Conservation (phyloP, 2,329 filamentous ascomycete genomes). For the Volutella citrinella region DNA sequence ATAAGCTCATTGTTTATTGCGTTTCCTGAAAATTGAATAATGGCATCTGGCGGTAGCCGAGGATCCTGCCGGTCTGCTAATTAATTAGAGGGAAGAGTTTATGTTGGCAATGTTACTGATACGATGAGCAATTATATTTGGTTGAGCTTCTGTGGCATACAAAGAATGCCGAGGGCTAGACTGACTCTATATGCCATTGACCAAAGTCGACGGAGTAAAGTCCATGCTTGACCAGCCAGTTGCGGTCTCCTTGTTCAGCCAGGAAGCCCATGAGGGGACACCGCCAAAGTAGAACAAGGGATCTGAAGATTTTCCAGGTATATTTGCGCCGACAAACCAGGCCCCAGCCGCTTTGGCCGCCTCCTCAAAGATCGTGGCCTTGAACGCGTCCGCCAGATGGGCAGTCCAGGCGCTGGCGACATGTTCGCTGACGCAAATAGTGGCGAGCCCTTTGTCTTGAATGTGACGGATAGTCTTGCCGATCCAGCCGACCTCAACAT, state of each 20-base stretch:
- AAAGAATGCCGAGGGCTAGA: no score
- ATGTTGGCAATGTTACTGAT: no score
- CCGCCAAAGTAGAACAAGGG: constrained; percentile 12
- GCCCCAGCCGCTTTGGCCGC: constrained; percentile 4
- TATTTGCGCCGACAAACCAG: constrained; percentile 14
- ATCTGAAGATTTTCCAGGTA: constrained; percentile 6
- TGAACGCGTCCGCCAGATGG: constrained; percentile 20
- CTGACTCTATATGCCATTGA: no score
- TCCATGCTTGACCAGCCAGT: constrained; percentile 8
- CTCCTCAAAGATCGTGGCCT: constrained; percentile 29
- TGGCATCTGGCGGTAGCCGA: no score
- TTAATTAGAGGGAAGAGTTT: no score
- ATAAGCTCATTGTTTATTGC: no score
- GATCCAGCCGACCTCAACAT: constrained; percentile 8
- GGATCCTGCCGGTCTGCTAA: no score
- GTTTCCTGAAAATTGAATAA: no score
- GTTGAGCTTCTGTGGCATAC: no score
- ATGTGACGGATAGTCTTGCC: constrained; percentile 6
- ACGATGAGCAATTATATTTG: no score
- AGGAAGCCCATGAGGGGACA: constrained; percentile 6
- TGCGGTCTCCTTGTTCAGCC: constrained; percentile 7
- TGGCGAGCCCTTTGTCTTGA: constrained; percentile 3
- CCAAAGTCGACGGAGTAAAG: no score
- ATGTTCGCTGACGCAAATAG: constrained; percentile 3
- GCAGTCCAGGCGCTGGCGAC: constrained; percentile 14